Conservation (phyloP, 208 protist species). For the Trypanosoma brucei region DNA sequence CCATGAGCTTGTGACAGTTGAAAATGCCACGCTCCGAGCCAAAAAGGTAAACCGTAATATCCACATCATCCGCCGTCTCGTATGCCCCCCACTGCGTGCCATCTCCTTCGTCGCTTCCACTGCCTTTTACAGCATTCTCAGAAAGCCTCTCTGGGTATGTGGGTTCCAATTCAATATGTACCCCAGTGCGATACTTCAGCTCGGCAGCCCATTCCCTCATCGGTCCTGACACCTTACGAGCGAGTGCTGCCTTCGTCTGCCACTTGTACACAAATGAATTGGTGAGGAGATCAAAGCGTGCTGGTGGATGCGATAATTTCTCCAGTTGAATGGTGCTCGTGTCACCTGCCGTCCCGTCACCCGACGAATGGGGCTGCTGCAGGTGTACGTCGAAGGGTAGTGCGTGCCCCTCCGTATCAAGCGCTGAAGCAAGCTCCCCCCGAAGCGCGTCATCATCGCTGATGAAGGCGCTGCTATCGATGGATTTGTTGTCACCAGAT, state of each 20-base stretch:
- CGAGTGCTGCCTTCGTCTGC: slow-evolving; percentile 72
- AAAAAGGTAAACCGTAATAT: slow-evolving; percentile 87
- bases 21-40: slow-evolving; percentile 84
- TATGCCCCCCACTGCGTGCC: slow-evolving; percentile 46
- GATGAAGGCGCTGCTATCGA: slow-evolving; percentile 26
- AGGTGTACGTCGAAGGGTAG: slow-evolving; percentile 7
- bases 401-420: slow-evolving; percentile 45
- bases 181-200: slow-evolving; percentile 88
- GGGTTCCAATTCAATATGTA: slow-evolving; percentile 84
- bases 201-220: slow-evolving; percentile 89
- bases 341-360: not conserved
- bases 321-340: slow-evolving; percentile 35
- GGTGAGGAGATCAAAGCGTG: slow-evolving; percentile 81
- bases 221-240: slow-evolving; percentile 79
- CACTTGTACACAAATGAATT: slow-evolving; percentile 86
- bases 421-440: slow-evolving; percentile 49
- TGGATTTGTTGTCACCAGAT: slow-evolving; percentile 5
- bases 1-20: slow-evolving; percentile 86
- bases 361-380: slow-evolving; percentile 1
- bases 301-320: slow-evolving; percentile 63
- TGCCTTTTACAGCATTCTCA: not conserved
- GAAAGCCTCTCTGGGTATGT: slow-evolving; percentile 55
- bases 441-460: slow-evolving; percentile 51
- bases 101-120: not conserved
- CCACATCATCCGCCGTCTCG: slow-evolving; percentile 76